Conservation (phyloP, 371 early-diverging fungal species). For the Apophysomyces ossiformis region DNA sequence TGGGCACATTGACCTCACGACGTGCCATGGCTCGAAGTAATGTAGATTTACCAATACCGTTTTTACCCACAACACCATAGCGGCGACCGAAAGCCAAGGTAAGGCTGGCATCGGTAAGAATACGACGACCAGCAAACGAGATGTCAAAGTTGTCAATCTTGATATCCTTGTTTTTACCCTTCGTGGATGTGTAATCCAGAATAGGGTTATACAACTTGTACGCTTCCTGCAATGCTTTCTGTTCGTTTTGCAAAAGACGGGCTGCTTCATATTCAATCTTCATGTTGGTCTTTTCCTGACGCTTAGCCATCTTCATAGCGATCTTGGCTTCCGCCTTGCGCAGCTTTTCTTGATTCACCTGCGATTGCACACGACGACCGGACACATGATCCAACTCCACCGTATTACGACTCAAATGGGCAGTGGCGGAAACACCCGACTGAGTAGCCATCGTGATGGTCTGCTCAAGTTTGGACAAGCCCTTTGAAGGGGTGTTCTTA, state of each 20-base stretch:
- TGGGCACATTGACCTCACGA: constrained; percentile 89
- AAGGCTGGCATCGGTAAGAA: constrained; percentile 86
- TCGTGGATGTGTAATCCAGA: constrained; percentile 83
- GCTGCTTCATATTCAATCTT: constrained; percentile 75
- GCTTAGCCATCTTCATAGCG: constrained; percentile 87
- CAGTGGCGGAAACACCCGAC: constrained; percentile 61
- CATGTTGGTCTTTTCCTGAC: constrained; percentile 68
- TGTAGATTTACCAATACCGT: constrained; percentile 99
- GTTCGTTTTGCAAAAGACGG: constrained; percentile 76
- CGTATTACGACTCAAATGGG: constrained; percentile 40
- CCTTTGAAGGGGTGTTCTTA: constrained; percentile 25
- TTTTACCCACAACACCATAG: constrained; percentile 97
- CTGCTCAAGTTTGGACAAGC: constrained; percentile 56
- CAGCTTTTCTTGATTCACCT: constrained; percentile 90
- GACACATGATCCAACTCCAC: constrained; percentile 75
- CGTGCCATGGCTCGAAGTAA: constrained; percentile 91
- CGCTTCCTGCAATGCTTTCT: constrained; percentile 69
- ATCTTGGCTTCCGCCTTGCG: constrained; percentile 94
- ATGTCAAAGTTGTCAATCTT: constrained; percentile 96
- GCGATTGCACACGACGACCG: constrained; percentile 74
- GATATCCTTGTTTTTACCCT: constrained; percentile 92
- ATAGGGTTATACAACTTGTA: constrained; percentile 81
- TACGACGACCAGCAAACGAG: constrained; percentile 92
- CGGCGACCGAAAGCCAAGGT: constrained; percentile 89
- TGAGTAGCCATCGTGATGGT: constrained; percentile 63